Evolutionary conservation across 2,329 filamentous ascomycete species (phyloP).

Genomic region (Pezicula neosporulosa): DNA sequence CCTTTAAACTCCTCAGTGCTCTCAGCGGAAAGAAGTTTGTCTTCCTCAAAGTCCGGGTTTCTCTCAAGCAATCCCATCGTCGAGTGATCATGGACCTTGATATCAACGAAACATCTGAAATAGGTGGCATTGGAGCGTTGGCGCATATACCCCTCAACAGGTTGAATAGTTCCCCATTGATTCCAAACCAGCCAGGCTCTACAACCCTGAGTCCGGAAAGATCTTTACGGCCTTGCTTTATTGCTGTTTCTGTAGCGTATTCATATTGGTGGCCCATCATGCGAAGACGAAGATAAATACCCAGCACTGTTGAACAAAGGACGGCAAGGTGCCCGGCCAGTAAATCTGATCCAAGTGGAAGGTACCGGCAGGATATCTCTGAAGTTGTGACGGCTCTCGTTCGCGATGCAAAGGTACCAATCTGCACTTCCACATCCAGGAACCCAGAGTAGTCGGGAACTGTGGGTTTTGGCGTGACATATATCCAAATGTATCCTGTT

Average conservation of each 20-base stretch:
- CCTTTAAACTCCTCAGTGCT: too few relatives aligned
- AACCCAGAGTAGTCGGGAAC: constrained; percentile 3
- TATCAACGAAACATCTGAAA: constrained; percentile 21
- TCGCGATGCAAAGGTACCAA: constrained; percentile 22
- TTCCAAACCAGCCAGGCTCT: constrained; percentile 11
- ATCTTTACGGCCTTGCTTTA: constrained; percentile 13
- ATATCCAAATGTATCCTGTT: constrained; percentile 26
- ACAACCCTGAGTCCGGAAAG: constrained; percentile 10
- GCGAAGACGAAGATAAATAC: constrained; percentile 19
- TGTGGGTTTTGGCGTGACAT: constrained; percentile 4
- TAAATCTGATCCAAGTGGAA: neutral
- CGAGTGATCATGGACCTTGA: constrained; percentile 23
- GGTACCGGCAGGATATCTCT: constrained; percentile 20
- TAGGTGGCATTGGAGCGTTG: constrained; percentile 23
- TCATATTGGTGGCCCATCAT: constrained; percentile 25
- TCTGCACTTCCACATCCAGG: constrained; percentile 19
- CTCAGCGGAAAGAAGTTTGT: neutral
- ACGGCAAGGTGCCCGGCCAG: constrained; percentile 14
- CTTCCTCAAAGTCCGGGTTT: neutral
- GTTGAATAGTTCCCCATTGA: constrained; percentile 5
- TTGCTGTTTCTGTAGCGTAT: constrained; percentile 20
- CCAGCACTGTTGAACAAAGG: constrained; percentile 20
- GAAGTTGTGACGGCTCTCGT: constrained; percentile 19
- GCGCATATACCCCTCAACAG: constrained; percentile 19
- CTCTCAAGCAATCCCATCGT: constrained; percentile 19